A percentile compares a stretch with the other conserved stretches of the same genome.
Evolutionary conservation across 2,329 filamentous ascomycete species (phyloP).

Genomic region (Mollisiaceae sp.): DNA sequence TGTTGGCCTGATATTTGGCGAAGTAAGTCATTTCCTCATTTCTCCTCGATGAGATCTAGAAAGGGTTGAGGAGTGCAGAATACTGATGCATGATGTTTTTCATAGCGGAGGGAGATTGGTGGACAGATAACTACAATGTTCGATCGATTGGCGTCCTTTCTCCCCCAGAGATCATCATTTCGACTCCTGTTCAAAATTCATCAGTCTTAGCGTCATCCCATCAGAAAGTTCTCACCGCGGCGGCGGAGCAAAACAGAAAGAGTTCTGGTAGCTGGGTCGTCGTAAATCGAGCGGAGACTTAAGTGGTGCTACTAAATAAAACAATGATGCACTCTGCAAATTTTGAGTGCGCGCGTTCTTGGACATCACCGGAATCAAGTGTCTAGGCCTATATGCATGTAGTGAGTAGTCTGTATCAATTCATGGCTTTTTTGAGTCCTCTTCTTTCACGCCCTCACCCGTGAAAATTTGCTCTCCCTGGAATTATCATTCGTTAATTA

Average conservation of each 20-base stretch:
- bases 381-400: not conserved
- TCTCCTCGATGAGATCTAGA: not conserved
- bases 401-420: slow-evolving; percentile 5
- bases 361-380: not conserved
- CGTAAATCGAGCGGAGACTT: not conserved
- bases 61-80: not conserved
- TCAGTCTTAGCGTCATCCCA: not conserved
- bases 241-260: not conserved
- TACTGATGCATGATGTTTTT: not conserved
- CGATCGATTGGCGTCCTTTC: slow-evolving; percentile 30
- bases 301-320: not conserved
- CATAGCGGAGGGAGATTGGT: slow-evolving; percentile 32
- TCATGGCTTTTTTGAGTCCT: not conserved
- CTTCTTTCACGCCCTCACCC: not conserved
- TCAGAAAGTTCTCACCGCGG: not conserved
- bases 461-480: not conserved
- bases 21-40: slow-evolving; percentile 28
- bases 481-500: not conserved
- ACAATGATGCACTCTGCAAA: not conserved
- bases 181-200: not conserved
- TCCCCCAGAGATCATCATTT: not conserved
- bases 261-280: not conserved
- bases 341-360: not conserved
- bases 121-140: slow-evolving; percentile 34
- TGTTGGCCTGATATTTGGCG: slow-evolving; percentile 36